Percentiles rank a stretch among this genome's conserved stretches.
phyloP scores from a whole-genome alignment of 2,329 filamentous ascomycete species.

The Colletotrichum navitas region DNA sequence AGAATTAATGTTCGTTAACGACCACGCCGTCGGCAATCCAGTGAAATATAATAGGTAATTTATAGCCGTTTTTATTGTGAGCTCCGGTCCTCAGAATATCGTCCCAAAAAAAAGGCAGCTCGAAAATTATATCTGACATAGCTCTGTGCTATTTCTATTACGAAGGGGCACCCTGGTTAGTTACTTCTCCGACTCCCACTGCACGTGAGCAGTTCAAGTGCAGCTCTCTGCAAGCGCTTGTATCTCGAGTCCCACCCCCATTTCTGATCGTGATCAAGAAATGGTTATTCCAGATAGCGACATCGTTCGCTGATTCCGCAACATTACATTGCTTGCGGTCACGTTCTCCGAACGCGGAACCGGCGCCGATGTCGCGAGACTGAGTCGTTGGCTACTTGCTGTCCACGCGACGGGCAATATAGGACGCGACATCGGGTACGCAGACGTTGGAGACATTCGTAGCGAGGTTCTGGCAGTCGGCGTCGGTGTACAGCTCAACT shows the following conservation, averaged over 20 bases:
- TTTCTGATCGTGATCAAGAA: background rate
- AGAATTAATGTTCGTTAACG: no score
- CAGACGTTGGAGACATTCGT: constrained; percentile 31
- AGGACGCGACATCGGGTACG: constrained; percentile 27
- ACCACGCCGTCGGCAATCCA: no score
- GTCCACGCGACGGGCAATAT: constrained; percentile 29
- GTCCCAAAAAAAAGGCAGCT: no score
- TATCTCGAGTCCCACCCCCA: background rate
- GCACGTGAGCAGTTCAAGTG: background rate
- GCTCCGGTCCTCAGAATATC: no score
- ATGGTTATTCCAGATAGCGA: background rate
- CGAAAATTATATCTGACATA: background rate
- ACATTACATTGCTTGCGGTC: background rate
- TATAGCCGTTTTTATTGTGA: no score
- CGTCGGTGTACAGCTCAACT: constrained; percentile 34
- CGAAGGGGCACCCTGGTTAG: no score
- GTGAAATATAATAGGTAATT: no score
- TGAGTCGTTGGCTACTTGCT: background rate
- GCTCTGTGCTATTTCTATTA: background rate
- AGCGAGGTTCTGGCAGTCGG: constrained; percentile 24
- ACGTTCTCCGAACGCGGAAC: background rate
- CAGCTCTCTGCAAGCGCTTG: background rate
- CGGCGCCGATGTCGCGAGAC: background rate
- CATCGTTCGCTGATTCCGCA: background rate
- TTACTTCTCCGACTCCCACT: background rate